phyloP scores from a whole-genome alignment of 768 basidiomycete genomes.

The Pisolithus marmoratus region DNA sequence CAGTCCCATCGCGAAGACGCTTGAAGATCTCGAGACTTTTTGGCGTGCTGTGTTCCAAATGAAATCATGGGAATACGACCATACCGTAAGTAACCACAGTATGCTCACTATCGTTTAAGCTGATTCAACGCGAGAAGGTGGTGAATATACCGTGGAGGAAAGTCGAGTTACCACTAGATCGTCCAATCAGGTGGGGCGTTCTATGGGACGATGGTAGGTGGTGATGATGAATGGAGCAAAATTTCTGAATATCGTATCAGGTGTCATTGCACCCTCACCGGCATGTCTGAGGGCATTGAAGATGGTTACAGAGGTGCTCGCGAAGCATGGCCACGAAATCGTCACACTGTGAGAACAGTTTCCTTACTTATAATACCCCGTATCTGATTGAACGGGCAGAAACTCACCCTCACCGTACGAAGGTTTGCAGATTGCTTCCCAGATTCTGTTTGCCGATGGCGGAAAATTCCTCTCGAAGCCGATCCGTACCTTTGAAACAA shows the following conservation, averaged over 20 bases:
- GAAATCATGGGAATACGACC: constrained; percentile 66
- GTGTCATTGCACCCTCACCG: constrained; percentile 53
- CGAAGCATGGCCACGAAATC: constrained; percentile 44
- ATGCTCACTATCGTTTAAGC: background rate
- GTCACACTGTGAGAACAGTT: constrained; percentile 44
- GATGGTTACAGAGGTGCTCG: constrained; percentile 38
- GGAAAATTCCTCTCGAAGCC: constrained; percentile 33
- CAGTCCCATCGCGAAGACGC: constrained; percentile 57
- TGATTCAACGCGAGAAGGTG: constrained; percentile 16
- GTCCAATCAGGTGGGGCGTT: constrained; percentile 54
- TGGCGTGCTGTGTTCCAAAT: constrained; percentile 57
- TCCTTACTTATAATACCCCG: background rate
- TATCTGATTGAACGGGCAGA: constrained; percentile 6
- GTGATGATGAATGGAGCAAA: background rate
- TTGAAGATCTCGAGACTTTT: constrained; percentile 59
- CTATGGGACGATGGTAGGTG: constrained; percentile 55
- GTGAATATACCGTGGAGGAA: constrained; percentile 32
- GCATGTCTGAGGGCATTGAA: constrained; percentile 52
- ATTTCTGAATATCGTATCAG: constrained; percentile 27
- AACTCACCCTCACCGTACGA: constrained; percentile 44
- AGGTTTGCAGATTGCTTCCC: constrained; percentile 46
- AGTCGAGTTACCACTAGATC: constrained; percentile 40
- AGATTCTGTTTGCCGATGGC: constrained; percentile 48
- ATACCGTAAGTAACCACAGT: constrained; percentile 26
- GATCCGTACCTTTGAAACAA: constrained; percentile 37